Percentiles rank a stretch among this genome's conserved stretches.
These are phyloP conservation scores for Zasmidium cellare DNA, from an alignment of 2,329 filamentous ascomycete genomes.

Conservation along the genomic window DNA sequence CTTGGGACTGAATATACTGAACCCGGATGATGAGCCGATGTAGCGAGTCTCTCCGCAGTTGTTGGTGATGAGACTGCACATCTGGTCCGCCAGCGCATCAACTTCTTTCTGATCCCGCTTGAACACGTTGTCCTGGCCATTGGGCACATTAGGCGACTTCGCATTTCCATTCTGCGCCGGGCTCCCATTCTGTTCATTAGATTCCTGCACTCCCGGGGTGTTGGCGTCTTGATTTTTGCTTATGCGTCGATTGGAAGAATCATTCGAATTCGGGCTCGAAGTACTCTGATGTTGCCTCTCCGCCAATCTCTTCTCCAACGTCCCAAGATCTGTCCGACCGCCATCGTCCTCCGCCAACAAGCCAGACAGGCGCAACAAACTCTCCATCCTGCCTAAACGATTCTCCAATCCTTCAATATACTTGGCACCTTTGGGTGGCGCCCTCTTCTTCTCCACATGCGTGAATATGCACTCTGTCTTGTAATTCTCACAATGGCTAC, in stretches of 20 bases:
- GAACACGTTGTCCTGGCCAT: conserved; percentile 4
- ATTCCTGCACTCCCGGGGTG: conserved; percentile 14
- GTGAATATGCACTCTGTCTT: conserved; percentile 98
- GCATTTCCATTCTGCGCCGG: conserved; percentile 8
- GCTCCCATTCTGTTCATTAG: conserved; percentile 7
- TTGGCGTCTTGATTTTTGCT: conserved; percentile 9
- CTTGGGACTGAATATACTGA: conserved; percentile 97
- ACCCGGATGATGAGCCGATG: conserved; percentile 94
- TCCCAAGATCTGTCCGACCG: conserved; percentile 82
- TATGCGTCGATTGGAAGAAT: conserved; percentile 13
- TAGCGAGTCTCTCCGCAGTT: conserved; percentile 93
- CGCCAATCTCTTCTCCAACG: conserved; percentile 72
- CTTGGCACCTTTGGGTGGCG: conserved; percentile 94
- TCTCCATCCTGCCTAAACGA: conserved; percentile 92
- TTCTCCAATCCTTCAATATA: conserved; percentile 98
- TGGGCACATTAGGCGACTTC: conserved; percentile 12
- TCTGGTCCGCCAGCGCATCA: conserved; percentile 81
- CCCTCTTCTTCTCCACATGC: conserved; percentile 97
- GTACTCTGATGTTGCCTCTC: conserved; percentile 44
- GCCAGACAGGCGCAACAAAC: conserved; percentile 80
- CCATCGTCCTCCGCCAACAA: conserved; percentile 82
- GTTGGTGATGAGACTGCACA: conserved; percentile 97
- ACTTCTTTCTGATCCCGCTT: conserved; percentile 14
- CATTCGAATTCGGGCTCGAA: conserved; percentile 36
- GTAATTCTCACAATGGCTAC: conserved; percentile 95